Evolutionary conservation across 257 asterid genomes (phyloP), one percentile per base, ranked within the genome.

Genomic region (Ligustrum vulgare): DNA sequence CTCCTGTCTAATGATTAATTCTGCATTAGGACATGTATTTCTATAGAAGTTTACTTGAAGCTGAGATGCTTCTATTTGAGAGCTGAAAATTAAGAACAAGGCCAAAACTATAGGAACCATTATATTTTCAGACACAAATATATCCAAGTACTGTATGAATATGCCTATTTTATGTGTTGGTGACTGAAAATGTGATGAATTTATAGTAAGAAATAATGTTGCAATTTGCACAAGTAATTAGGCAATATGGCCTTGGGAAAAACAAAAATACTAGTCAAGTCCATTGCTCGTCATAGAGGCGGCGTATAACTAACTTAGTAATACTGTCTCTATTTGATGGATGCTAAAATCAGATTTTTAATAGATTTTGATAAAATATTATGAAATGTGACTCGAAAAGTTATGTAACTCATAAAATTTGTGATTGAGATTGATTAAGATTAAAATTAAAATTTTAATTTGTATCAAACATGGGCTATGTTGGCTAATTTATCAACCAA

Each of bases 1-100:
- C 75, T 76, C 81, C 51, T 72, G 78, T 54, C 70, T 20, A 56
- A 80, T 69, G 72, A 72, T 76, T 31, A 69, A 37, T 67, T 80
- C 72, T 4, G 80, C 76, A 13, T 35, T 23, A 0, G 75, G 69
- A 72, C 80, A 76, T 15, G 67, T 23, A 0, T 13, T 2, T 10
- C 54, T 67, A 12, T 80, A 80, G 37, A 72, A 76, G 25, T 71
- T 77, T 6, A 72, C 78, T 39, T 41, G 70, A 20, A 80, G 72
- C 56, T 72, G 72, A 51, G 80, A 12, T 37, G 43, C 81, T 49
- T 75, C 72, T 20, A 28, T 71, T 71, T 35, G 72, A 18, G 20
- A 70, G 32, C 72, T 71, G 5, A 70, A 72, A 33, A 10, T 43
- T 18, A 74, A 12, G 2, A 54, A 69, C 34, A 70, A 43, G 16